These are phyloP conservation scores for Spathaspora arborariae DNA, from an alignment of 805 yeast species.

Conservation along the genomic window DNA sequence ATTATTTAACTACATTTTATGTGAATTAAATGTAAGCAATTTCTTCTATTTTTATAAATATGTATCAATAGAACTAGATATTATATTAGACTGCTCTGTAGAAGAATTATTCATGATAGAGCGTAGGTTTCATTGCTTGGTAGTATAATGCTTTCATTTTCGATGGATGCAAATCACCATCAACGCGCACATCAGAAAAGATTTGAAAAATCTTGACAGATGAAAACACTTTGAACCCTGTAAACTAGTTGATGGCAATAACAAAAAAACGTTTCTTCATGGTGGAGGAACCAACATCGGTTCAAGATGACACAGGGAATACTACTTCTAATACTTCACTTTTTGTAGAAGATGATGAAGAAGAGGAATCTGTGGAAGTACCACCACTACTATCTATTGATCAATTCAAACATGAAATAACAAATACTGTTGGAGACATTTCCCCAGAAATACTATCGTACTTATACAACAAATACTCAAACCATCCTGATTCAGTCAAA, in stretches of 20 bases:
- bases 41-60: too few relatives aligned
- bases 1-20: too few relatives aligned
- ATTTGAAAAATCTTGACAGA: neutral
- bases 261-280: constrained; percentile 5
- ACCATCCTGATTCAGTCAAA: constrained; percentile 11
- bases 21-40: too few relatives aligned
- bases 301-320: neutral
- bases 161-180: too few relatives aligned
- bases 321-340: constrained; percentile 1
- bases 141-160: too few relatives aligned
- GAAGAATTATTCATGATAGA: too few relatives aligned
- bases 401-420: constrained; percentile 6
- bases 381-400: neutral
- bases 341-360: constrained; percentile 8
- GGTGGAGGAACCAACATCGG: neutral
- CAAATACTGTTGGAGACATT: constrained; percentile 11
- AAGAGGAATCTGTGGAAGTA: neutral
- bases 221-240: neutral
- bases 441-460: constrained; percentile 4
- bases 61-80: too few relatives aligned
- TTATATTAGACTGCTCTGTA: too few relatives aligned
- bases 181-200: neutral
- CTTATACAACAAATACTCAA: constrained; percentile 13
- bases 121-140: too few relatives aligned
- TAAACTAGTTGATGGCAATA: neutral